Base-by-base conservation (phyloP, 108 stramenopile species). In the Pseudonitzschia multistriata region DNA sequence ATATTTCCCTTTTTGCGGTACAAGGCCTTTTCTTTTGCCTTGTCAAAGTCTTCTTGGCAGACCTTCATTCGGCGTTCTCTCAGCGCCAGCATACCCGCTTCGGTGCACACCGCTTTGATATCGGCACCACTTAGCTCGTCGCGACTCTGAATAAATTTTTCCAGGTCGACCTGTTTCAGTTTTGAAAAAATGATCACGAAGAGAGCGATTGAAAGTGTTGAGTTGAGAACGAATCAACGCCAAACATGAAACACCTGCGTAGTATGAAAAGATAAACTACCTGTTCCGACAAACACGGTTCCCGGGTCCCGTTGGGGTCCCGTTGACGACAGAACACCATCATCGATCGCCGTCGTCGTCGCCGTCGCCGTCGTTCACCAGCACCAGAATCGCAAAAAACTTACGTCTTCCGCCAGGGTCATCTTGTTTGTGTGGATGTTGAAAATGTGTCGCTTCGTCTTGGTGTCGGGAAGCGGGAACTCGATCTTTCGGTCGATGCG, bases 401-500 rank as follows among this genome's bases (percentile, higher is more conserved):
- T 64, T 47, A 64, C 99, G 66, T 99, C 99, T 19, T 96, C 96
- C 24, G 95, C 85, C 36, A 98, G 71, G n/a, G 88, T 93, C 95
- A 97, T 97, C 60, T 83, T 82, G 36, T 70, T 85, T 35, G 99
- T 98, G 88, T 98, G 97, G 68, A 99, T 99, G 73, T 93, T 87
- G 82, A 99, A 98, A 79, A 99, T 99, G 75, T 96, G 96, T 27
- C 97, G 85, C 83, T 98, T 98, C 47, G 99, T 98, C 75, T 97
- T 96, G 62, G 88, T 90, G 74, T 98, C 97, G 8, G 99, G 99
- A 27, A 98, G 83, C 7, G 99, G 99, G 72, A 99, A 98, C 82
- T 99, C 99, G 76, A 99, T 99, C 87, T 99, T 99, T 27, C 99
- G 91, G 79, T 99, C 99, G 73, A 99, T 98, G 36, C 99, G 97